Evolutionary conservation across 176 grass and related monocot species (phyloP), one percentile per base, ranked within the genome.

Genomic region (Guadua angustifolia): DNA sequence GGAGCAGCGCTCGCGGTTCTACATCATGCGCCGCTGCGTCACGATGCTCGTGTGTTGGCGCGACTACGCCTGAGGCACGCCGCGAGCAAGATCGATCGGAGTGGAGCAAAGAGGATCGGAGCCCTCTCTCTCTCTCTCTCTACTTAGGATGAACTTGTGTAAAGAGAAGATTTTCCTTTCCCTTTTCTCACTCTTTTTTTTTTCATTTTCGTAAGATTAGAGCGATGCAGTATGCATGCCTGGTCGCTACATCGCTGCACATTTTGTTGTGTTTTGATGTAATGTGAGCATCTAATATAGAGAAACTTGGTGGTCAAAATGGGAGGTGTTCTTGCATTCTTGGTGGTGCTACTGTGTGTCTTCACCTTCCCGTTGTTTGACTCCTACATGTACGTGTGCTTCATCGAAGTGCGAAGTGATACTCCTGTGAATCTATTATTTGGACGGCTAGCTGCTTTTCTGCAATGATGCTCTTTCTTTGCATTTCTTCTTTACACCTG

Each of bases 11-110:
- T 89, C 95, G 38, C 75, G 89, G 84, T 93, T 95, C 89, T 98
- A 98, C 75, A 98, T 98, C 87, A 89, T 95, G 91, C 93, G 95
- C 43, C 93, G 93, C 9, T 98, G 93, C 79, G 95, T 98, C 64
- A 95, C 86, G 32, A 95, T 98, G 92, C 95, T 98, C 39, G 80
- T 86, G 9, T 93, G 95, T 78, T 98, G 92, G 95, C 89, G 87
- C 85, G 93, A 98, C 24, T 94, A 94, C 80, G 74, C 89, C 25
- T 98, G 91, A 92, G 35, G 46, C 19, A 47, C 3, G n/a, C 25
- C 62, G 25, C 21, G 46, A 12, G 70, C 70, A 47, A 33, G 40
- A 38, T 73, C 46, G 32, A 56, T 15, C 6, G 67, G 58, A 40
- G 35, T 56, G 81, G 26, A 75, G 64, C 24, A 14, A 46, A 29